Evolutionary conservation across 2,329 filamentous ascomycete species (phyloP).

Genomic region (Fusarium algeriense): DNA sequence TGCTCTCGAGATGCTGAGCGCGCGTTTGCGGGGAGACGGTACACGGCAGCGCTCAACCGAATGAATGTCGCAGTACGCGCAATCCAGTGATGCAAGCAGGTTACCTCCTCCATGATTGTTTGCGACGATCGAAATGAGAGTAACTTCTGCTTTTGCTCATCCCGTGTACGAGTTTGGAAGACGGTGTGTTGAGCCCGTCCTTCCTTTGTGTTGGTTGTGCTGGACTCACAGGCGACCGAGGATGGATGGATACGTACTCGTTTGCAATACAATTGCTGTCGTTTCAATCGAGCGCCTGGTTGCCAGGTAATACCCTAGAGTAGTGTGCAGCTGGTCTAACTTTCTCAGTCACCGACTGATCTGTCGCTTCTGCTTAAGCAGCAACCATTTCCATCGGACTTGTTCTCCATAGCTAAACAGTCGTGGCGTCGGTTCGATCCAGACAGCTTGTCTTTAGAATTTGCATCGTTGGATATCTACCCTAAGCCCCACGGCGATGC

Average conservation of each 20-base stretch:
- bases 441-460: background rate
- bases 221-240: too few species aligned
- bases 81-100: background rate
- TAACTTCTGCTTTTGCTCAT: background rate
- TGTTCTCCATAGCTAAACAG: background rate
- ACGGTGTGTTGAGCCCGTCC: background rate
- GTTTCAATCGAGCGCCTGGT: too few species aligned
- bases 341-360: too few species aligned
- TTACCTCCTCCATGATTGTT: rapidly evolving
- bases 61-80: background rate
- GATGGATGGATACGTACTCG: too few species aligned
- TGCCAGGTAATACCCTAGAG: too few species aligned
- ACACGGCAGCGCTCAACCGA: background rate
- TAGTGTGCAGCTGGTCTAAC: too few species aligned
- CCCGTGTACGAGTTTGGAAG: too few species aligned
- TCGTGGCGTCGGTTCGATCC: background rate
- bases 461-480: background rate
- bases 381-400: too few species aligned
- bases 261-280: too few species aligned
- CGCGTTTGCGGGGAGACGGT: too few species aligned
- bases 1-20: background rate
- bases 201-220: background rate
- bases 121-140: too few species aligned
- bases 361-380: too few species aligned
- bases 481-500: background rate